phyloP scores from a whole-genome alignment of 805 yeast species.

The Torulaspora indica region DNA sequence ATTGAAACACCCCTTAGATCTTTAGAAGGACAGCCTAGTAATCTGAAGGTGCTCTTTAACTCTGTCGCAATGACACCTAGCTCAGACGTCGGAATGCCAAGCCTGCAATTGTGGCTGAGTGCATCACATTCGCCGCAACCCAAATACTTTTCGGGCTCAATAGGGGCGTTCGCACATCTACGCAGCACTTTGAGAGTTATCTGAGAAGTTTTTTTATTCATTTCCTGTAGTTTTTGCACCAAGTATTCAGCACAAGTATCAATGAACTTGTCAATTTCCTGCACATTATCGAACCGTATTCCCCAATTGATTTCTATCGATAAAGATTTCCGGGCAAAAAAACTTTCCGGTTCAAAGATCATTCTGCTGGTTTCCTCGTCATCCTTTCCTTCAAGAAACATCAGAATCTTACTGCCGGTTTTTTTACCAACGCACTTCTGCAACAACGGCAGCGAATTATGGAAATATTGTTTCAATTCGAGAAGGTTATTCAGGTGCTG shows the following conservation, averaged over 20 bases:
- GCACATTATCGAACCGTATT: slow-evolving; percentile 58
- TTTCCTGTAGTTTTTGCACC: slow-evolving; percentile 44
- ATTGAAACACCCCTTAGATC: slow-evolving; percentile 80
- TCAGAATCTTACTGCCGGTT: slow-evolving; percentile 59
- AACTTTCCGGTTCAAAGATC: slow-evolving; percentile 43
- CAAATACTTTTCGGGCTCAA: slow-evolving; percentile 68
- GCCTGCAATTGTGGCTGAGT: slow-evolving; percentile 49
- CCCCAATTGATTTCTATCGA: slow-evolving; percentile 93
- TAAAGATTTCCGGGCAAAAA: slow-evolving; percentile 61
- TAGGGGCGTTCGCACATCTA: slow-evolving; percentile 62
- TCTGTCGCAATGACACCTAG: slow-evolving; percentile 58
- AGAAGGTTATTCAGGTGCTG: background rate
- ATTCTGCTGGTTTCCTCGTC: slow-evolving; percentile 49
- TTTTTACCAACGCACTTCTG: slow-evolving; percentile 55
- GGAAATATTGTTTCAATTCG: slow-evolving; percentile 5
- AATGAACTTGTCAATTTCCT: slow-evolving; percentile 63
- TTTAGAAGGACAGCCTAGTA: slow-evolving; percentile 52
- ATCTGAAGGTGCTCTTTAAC: slow-evolving; percentile 50
- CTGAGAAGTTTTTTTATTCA: slow-evolving; percentile 49
- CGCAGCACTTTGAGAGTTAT: slow-evolving; percentile 62
- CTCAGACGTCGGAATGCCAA: slow-evolving; percentile 61
- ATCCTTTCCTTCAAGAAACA: slow-evolving; percentile 66
- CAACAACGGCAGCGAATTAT: slow-evolving; percentile 35
- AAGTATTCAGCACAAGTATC: slow-evolving; percentile 56
- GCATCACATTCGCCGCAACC: slow-evolving; percentile 83